Percentiles rank a stretch among this genome's conserved stretches.
phyloP scores from a whole-genome alignment of 306 rosid genomes.

The Vigna angularis region DNA sequence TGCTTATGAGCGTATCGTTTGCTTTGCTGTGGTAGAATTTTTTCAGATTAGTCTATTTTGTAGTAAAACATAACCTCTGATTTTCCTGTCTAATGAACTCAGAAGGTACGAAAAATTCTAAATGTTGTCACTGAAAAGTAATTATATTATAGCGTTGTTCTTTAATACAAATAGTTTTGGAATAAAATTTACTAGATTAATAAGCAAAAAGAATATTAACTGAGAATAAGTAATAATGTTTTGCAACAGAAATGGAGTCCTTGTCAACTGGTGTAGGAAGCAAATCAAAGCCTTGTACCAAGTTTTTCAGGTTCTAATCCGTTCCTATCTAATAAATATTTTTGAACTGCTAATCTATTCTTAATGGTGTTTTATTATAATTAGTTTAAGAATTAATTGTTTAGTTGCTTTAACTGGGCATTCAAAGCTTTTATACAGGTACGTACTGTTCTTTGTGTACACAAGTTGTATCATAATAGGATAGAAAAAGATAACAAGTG shows the following conservation, averaged over 20 bases:
- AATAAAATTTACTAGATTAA: slow-evolving; percentile 53
- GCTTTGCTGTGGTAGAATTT: neutral
- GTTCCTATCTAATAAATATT: slow-evolving; percentile 62
- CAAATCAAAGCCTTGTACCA: slow-evolving; percentile 99
- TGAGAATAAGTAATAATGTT: slow-evolving; percentile 81
- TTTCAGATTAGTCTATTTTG: slow-evolving; percentile 19
- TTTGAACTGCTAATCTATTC: slow-evolving; percentile 44
- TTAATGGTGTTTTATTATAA: slow-evolving; percentile 43
- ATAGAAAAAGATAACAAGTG: slow-evolving; percentile 47
- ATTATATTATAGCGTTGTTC: neutral
- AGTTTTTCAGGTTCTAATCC: slow-evolving; percentile 99
- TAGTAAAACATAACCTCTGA: neutral
- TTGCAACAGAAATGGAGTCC: slow-evolving; percentile 95
- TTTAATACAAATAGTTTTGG: slow-evolving; percentile 20
- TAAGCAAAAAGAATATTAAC: slow-evolving; percentile 60
- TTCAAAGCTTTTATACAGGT: slow-evolving; percentile 71
- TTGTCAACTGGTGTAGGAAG: slow-evolving; percentile 97
- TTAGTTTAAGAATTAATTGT: slow-evolving; percentile 46
- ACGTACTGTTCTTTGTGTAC: slow-evolving; percentile 52
- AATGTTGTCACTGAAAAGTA: neutral
- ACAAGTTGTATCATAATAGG: slow-evolving; percentile 50
- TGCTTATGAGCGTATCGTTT: neutral
- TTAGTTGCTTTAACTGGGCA: slow-evolving; percentile 46
- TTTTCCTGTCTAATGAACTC: slow-evolving; percentile 17
- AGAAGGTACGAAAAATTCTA: slow-evolving; percentile 19